Evolutionary conservation across 2,329 filamentous ascomycete genomes (phyloP).

Genomic region (Tolypocladium endophyticum): DNA sequence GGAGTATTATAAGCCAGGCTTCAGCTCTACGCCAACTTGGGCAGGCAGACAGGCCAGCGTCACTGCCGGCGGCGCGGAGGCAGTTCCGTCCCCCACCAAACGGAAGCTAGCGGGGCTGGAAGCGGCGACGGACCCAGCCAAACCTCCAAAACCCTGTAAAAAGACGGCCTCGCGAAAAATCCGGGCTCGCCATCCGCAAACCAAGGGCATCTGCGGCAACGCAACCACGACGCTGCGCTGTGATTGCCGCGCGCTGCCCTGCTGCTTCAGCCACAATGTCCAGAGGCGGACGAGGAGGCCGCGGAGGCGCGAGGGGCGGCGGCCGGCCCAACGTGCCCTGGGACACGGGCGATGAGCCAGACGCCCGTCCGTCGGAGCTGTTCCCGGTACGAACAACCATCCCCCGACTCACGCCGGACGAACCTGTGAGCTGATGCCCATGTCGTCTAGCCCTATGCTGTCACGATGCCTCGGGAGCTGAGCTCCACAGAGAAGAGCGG

Average conservation of each 20-base stretch:
- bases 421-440: neutral
- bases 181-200: neutral
- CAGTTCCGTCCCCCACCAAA: neutral
- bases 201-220: neutral
- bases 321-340: constrained; percentile 39
- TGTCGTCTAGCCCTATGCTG: constrained; percentile 32
- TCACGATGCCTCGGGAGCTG: constrained; percentile 34
- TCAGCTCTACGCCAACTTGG: neutral
- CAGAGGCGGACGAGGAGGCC: constrained; percentile 39
- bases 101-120: neutral
- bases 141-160: neutral
- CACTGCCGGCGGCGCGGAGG: neutral
- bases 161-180: neutral
- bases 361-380: constrained; percentile 46
- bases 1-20: too few species aligned
- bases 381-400: constrained; percentile 36
- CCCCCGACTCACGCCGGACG: neutral
- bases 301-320: constrained; percentile 35
- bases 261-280: constrained; percentile 28
- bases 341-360: constrained; percentile 42
- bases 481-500: constrained; percentile 32
- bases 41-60: neutral
- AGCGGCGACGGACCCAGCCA: neutral
- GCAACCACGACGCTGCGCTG: neutral
- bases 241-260: neutral